Evolutionary conservation across 1,284 basidiomycete genomes (phyloP).

Genomic region (Trichosporon coremiiforme): DNA sequence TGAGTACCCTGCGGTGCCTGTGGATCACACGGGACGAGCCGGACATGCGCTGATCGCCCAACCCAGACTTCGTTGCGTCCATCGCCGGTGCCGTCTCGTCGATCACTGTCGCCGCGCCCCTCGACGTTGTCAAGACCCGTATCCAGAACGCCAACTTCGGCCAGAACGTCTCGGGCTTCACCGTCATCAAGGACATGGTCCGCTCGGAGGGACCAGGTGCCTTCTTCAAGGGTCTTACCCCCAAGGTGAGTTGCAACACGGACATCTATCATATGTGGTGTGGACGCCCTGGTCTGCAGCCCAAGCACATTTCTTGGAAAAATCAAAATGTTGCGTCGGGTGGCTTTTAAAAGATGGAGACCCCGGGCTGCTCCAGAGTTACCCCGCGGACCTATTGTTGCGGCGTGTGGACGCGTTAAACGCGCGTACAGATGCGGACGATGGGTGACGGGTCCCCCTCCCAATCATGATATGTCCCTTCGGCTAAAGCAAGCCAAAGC

Average conservation of each 20-base stretch:
- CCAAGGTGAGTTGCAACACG: constrained; percentile 67
- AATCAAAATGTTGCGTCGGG: not conserved
- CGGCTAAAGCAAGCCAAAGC: constrained; percentile 17
- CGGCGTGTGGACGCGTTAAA: constrained; percentile 9
- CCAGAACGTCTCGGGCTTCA: constrained; percentile 75
- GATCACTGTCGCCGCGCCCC: constrained; percentile 92
- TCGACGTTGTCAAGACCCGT: constrained; percentile 94
- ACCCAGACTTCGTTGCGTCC: constrained; percentile 78
- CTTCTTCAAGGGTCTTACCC: constrained; percentile 97
- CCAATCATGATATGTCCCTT: not conserved
- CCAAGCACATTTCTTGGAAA: not conserved
- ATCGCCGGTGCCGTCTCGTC: constrained; percentile 91
- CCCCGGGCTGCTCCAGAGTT: not conserved
- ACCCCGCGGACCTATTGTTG: constrained; percentile 3
- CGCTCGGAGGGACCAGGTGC: constrained; percentile 79
- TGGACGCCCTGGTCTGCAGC: not conserved
- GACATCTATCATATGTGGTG: not conserved
- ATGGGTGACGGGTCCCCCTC: not conserved
- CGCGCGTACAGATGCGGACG: constrained; percentile 17
- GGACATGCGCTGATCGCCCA: not conserved
- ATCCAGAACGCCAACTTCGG: constrained; percentile 99
- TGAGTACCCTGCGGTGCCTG: constrained; percentile 41
- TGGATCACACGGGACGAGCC: not conserved
- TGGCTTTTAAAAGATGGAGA: not conserved
- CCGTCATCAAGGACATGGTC: constrained; percentile 83